Evolutionary conservation across 305 asterid genomes (phyloP).

Genomic region (Solanum hybrid): DNA sequence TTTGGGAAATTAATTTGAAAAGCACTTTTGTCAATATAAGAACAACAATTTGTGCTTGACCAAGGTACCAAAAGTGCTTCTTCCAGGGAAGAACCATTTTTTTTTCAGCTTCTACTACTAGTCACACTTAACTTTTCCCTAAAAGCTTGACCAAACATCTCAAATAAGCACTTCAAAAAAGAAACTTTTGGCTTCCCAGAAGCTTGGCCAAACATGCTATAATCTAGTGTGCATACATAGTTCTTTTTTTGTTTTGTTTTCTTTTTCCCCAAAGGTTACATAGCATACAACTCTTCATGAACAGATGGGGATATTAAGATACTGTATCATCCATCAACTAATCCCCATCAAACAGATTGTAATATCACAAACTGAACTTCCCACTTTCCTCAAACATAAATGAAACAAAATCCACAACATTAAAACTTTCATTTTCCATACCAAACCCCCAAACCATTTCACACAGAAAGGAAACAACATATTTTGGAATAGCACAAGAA

Average conservation of each 20-base stretch:
- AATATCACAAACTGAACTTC: neutral
- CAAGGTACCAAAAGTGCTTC: neutral
- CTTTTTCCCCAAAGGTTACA: neutral
- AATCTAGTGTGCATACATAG: neutral
- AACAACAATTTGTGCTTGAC: neutral
- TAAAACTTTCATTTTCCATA: neutral
- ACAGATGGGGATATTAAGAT: neutral
- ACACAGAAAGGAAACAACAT: neutral
- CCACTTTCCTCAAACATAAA: neutral
- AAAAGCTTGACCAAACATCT: neutral
- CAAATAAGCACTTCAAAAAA: neutral
- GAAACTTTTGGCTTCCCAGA: neutral
- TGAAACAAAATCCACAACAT: neutral
- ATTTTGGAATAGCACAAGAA: neutral
- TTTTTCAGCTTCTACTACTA: neutral
- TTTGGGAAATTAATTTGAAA: neutral
- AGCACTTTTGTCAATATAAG: neutral
- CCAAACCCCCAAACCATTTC: neutral
- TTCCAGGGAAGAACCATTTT: too few relatives aligned
- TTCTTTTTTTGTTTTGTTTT: neutral
- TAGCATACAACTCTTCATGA: neutral
- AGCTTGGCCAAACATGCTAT: neutral
- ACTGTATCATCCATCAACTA: neutral
- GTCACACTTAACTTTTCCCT: neutral
- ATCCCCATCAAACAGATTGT: neutral